Percentiles rank a stretch among this genome's conserved stretches.
Evolutionary conservation across 2,329 filamentous ascomycete species (phyloP).

Genomic region (Botryotinia convoluta): DNA sequence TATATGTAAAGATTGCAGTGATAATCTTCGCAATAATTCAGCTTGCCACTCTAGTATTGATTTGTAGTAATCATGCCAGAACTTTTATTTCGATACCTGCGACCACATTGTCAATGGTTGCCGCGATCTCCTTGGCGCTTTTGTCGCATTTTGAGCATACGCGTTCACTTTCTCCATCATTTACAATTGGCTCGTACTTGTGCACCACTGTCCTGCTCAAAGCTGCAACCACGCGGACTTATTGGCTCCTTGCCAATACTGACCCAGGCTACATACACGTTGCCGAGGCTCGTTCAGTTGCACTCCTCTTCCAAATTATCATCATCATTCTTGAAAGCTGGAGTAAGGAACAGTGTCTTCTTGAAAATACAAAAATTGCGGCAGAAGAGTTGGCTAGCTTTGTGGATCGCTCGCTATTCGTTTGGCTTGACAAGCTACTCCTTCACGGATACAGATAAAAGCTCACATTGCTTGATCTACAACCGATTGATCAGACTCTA

Average conservation of each 20-base stretch:
- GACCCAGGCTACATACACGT: constrained; percentile 36
- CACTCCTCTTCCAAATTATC: constrained; percentile 38
- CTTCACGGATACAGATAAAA: neutral
- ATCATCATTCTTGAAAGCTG: constrained; percentile 39
- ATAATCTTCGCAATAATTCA: neutral
- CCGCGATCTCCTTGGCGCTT: constrained; percentile 23
- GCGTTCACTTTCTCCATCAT: constrained; percentile 28
- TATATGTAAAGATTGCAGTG: neutral
- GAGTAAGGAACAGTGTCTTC: constrained; percentile 39
- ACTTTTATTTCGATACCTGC: constrained; percentile 12
- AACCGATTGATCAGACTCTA: constrained; percentile 34
- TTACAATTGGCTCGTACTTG: constrained; percentile 29
- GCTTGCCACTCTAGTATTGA: neutral
- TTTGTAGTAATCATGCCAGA: neutral
- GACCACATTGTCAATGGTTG: constrained; percentile 23
- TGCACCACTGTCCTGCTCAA: constrained; percentile 31
- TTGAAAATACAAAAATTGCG: constrained; percentile 41
- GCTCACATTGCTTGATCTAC: constrained; percentile 35
- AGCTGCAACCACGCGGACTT: constrained; percentile 26
- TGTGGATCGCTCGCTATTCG: constrained; percentile 40
- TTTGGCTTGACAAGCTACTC: constrained; percentile 32
- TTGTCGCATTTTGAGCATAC: constrained; percentile 31
- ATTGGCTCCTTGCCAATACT: constrained; percentile 33
- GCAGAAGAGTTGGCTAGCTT: constrained; percentile 42
- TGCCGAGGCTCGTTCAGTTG: constrained; percentile 33